Conservation (phyloP, 371 early-diverging fungal species). For the Dichotomocladium elegans region DNA sequence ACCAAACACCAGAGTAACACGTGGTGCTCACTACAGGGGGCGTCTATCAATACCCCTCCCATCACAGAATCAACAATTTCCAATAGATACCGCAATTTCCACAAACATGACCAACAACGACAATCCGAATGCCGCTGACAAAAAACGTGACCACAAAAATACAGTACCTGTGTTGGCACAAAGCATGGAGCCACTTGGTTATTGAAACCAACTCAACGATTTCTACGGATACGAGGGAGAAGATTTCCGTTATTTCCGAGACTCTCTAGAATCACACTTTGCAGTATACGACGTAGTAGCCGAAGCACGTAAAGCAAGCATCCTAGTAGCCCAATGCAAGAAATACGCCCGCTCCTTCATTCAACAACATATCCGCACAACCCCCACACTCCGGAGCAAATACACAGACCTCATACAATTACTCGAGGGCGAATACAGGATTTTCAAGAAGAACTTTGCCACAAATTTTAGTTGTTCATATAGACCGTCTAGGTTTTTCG, state of each 20-base stretch:
- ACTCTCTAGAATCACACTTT: conserved; percentile 3
- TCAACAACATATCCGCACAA: neutral
- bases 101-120: no score
- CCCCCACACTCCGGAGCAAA: neutral
- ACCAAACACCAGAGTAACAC: no score
- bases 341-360: neutral
- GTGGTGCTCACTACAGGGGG: no score
- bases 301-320: neutral
- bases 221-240: conserved; percentile 12
- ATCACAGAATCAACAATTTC: no score
- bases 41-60: no score
- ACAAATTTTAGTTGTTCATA: no score
- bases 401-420: conserved; percentile 2
- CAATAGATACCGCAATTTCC: no score
- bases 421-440: neutral
- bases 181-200: neutral
- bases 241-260: conserved; percentile 8
- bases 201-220: neutral
- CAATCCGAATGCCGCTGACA: no score
- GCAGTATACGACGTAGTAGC: neutral
- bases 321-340: conserved; percentile 1
- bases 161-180: conserved; percentile 1
- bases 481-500: no score
- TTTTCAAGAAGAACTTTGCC: no score
- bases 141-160: no score